Percentiles rank a stretch among this genome's conserved stretches.
Conservation (phyloP, 2,329 filamentous ascomycete species). For the Microcera coccophila region DNA sequence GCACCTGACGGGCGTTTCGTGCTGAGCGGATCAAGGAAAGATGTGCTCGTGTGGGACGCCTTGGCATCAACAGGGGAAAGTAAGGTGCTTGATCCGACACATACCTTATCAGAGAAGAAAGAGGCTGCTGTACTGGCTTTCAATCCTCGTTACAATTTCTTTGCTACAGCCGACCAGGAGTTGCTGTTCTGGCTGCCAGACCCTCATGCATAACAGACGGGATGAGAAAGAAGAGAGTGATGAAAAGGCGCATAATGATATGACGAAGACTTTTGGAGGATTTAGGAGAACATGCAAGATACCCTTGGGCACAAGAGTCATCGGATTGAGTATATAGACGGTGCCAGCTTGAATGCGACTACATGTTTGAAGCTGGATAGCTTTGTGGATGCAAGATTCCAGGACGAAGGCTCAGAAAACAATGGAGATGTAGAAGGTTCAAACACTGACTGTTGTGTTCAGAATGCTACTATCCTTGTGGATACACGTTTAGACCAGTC, state of each 20-base stretch:
- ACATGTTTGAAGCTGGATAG: too few relatives aligned
- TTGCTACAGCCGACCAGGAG: constrained; percentile 86
- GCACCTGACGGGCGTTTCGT: constrained; percentile 86
- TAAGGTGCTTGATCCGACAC: constrained; percentile 59
- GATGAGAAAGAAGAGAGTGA: not conserved
- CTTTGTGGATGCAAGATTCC: too few relatives aligned
- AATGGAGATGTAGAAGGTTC: too few relatives aligned
- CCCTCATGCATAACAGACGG: constrained; percentile 44
- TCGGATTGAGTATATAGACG: not conserved
- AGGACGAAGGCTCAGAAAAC: too few relatives aligned
- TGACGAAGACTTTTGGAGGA: constrained; percentile 3
- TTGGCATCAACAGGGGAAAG: constrained; percentile 52
- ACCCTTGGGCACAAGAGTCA: constrained; percentile 5
- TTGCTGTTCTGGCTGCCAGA: constrained; percentile 75
- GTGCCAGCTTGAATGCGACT: too few relatives aligned
- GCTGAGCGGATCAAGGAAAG: constrained; percentile 70
- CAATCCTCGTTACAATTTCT: constrained; percentile 87
- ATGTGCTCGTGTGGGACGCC: constrained; percentile 84
- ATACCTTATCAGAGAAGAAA: constrained; percentile 62
- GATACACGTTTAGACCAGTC: not conserved
- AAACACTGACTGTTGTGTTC: too few relatives aligned
- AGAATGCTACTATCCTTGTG: too few relatives aligned
- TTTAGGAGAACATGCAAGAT: constrained; percentile 6
- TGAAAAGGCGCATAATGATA: not conserved
- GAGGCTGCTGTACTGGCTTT: constrained; percentile 75